These are phyloP conservation scores for Coleophoma cylindrospora DNA, from an alignment of 2,329 filamentous ascomycete genomes.

Conservation along the genomic window DNA sequence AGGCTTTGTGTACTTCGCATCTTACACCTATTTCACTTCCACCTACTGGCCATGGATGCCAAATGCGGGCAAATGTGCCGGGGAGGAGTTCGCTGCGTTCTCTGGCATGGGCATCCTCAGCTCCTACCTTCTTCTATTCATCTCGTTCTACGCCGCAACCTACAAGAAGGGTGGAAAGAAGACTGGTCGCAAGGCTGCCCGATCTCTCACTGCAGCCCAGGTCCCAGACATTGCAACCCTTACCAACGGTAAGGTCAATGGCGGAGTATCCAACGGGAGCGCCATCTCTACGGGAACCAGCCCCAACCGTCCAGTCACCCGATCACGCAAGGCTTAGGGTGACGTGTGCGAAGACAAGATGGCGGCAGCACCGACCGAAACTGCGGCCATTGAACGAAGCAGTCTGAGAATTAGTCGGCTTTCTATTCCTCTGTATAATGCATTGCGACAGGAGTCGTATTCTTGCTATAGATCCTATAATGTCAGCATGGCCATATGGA, in stretches of 20 bases:
- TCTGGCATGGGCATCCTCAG: slow-evolving; percentile 86
- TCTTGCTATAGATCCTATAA: slow-evolving; percentile 13
- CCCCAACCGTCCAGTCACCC: slow-evolving; percentile 22
- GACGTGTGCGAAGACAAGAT: slow-evolving; percentile 1
- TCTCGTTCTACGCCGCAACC: slow-evolving; percentile 96
- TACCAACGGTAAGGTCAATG: slow-evolving; percentile 25
- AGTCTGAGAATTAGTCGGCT: slow-evolving; percentile 11
- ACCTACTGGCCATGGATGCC: slow-evolving; percentile 85
- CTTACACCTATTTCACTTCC: slow-evolving; percentile 96
- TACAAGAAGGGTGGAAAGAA: slow-evolving; percentile 85
- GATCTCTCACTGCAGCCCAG: slow-evolving; percentile 37
- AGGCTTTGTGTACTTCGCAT: slow-evolving; percentile 98
- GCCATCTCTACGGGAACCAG: slow-evolving; percentile 34
- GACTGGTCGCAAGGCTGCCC: slow-evolving; percentile 71
- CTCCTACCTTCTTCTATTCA: slow-evolving; percentile 96
- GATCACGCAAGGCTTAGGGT: slow-evolving; percentile 28
- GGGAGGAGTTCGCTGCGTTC: slow-evolving; percentile 95
- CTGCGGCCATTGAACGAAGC: slow-evolving; percentile 3
- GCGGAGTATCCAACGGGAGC: slow-evolving; percentile 35
- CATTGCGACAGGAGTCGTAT: slow-evolving; percentile 4
- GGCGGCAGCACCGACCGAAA: slow-evolving; percentile 2
- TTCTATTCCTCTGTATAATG: slow-evolving; percentile 20
- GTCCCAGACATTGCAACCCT: slow-evolving; percentile 26
- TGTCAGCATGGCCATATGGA: slow-evolving; percentile 11
- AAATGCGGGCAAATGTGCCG: slow-evolving; percentile 80